phyloP scores from a whole-genome alignment of 208 protist species.

The Leishmania major region DNA sequence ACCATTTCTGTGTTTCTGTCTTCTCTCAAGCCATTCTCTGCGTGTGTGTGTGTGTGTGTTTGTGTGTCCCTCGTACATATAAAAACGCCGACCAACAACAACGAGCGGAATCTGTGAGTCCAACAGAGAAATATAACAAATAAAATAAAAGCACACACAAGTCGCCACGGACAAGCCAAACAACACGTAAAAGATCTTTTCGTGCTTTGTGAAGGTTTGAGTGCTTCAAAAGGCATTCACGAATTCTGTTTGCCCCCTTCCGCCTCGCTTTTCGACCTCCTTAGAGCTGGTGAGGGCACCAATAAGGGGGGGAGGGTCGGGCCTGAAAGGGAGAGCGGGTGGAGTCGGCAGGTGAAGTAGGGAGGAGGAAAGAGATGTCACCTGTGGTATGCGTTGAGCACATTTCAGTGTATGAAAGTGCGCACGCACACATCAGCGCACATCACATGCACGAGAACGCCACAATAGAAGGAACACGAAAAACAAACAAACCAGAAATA shows the following conservation, averaged over 20 bases:
- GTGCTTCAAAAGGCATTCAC: constrained; percentile 7
- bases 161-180: background rate
- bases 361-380: background rate
- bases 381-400: background rate
- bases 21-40: background rate
- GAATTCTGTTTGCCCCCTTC: background rate
- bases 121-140: background rate
- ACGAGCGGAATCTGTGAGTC: background rate
- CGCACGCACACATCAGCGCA: background rate
- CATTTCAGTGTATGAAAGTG: background rate
- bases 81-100: background rate
- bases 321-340: background rate
- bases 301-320: background rate
- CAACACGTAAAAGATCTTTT: background rate
- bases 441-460: constrained; percentile 5
- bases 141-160: background rate
- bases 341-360: background rate
- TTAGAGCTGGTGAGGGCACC: background rate
- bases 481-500: constrained; percentile 1
- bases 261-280: background rate
- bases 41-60: background rate
- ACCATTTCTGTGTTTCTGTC: background rate
- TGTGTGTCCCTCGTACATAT: background rate
- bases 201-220: constrained; percentile 1
- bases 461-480: constrained; percentile 7